These are phyloP conservation scores for Claviceps sp. DNA, from an alignment of 2,329 filamentous ascomycete species.

Conservation along the genomic window DNA sequence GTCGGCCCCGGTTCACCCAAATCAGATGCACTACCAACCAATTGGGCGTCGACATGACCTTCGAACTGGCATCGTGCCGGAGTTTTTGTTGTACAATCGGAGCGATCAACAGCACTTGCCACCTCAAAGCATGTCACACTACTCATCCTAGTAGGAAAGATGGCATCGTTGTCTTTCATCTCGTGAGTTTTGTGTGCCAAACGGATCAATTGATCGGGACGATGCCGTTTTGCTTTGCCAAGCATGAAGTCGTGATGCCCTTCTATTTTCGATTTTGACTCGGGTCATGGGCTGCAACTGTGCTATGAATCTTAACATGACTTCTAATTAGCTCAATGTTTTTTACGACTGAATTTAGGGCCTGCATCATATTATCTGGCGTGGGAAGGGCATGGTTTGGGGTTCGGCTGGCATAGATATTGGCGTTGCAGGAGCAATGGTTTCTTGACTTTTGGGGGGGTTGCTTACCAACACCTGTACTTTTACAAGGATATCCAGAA, in stretches of 20 bases:
- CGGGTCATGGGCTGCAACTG: background rate
- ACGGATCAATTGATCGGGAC: too few species aligned
- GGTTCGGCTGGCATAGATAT: conserved; percentile 8
- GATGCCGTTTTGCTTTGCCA: background rate
- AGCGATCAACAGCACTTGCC: conserved; percentile 16
- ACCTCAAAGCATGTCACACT: conserved; percentile 16
- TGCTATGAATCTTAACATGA: background rate
- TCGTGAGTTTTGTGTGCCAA: background rate
- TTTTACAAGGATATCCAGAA: background rate
- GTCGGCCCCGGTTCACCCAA: conserved; percentile 40
- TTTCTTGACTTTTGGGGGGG: background rate
- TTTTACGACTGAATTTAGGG: conserved; percentile 9
- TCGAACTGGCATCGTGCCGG: conserved; percentile 57
- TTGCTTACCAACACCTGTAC: background rate
- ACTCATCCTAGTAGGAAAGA: conserved; percentile 20
- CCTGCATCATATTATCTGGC: conserved; percentile 11
- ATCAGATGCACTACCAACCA: conserved; percentile 74
- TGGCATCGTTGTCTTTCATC: conserved; percentile 7
- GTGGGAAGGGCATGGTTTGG: conserved; percentile 13
- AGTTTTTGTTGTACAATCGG: conserved; percentile 32
- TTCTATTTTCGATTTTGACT: background rate
- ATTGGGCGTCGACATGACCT: conserved; percentile 56
- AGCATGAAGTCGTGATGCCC: background rate
- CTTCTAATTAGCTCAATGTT: conserved; percentile 1
- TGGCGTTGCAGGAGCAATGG: conserved; percentile 10